Evolutionary conservation across 495 filamentous ascomycete species (phyloP).

Genomic region (Pseudotulostoma volvatum): DNA sequence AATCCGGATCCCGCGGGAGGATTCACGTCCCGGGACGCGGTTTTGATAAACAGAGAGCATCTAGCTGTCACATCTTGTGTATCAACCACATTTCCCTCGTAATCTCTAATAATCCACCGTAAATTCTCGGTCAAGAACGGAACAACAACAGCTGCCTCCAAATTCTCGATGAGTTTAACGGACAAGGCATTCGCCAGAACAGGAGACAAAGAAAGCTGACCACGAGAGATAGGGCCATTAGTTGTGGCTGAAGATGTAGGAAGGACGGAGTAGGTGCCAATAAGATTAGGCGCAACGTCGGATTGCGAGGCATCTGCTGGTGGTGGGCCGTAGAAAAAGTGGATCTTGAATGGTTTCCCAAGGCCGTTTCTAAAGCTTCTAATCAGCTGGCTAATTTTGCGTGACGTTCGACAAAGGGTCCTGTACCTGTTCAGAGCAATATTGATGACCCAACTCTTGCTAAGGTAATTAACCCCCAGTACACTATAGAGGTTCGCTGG

Average conservation of each 20-base stretch:
- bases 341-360: constrained; percentile 3
- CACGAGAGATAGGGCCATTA: background rate
- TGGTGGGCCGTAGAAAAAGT: constrained; percentile 5
- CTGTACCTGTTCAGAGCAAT: constrained; percentile 3
- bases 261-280: background rate
- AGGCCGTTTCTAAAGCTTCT: background rate
- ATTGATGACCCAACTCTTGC: constrained; percentile 4
- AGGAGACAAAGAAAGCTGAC: background rate
- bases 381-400: too few species aligned
- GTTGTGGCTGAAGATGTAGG: background rate
- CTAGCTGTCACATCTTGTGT: constrained; percentile 1
- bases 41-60: background rate
- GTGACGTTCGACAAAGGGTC: too few species aligned
- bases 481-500: background rate
- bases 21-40: constrained; percentile 4
- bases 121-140: background rate
- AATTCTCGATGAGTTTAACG: background rate
- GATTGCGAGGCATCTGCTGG: background rate
- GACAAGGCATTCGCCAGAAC: background rate
- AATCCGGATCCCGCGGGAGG: too few species aligned
- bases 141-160: background rate
- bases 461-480: constrained; percentile 4
- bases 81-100: background rate
- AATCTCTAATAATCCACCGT: constrained; percentile 3
- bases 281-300: constrained; percentile 1